Percentiles rank a stretch among this genome's conserved stretches.
phyloP scores from a whole-genome alignment of 257 asterid genomes.

The Gentiana macrophylla region DNA sequence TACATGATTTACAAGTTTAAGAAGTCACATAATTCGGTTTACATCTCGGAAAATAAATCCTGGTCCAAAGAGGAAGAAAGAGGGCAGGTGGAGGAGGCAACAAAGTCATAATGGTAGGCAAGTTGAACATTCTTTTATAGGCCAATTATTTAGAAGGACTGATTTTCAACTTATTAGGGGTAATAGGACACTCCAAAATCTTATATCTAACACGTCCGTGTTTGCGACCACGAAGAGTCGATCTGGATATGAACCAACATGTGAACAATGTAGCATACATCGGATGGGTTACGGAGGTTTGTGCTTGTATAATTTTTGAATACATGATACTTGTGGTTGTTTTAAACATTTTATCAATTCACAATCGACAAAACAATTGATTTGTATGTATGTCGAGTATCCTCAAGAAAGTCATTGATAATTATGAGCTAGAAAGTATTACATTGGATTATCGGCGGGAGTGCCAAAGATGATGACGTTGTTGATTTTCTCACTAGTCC shows the following conservation, averaged over 20 bases:
- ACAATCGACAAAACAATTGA: background rate
- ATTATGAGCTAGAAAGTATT: slow-evolving; percentile 69
- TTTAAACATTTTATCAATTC: background rate
- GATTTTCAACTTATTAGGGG: too few relatives aligned
- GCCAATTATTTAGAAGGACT: too few relatives aligned
- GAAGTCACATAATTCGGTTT: too few relatives aligned
- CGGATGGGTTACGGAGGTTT: slow-evolving; percentile 95
- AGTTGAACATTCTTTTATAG: too few relatives aligned
- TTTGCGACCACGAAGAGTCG: slow-evolving; percentile 83
- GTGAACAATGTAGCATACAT: slow-evolving; percentile 90
- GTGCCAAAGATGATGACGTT: slow-evolving; percentile 68
- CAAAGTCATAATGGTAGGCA: too few relatives aligned
- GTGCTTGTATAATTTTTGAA: slow-evolving; percentile 1
- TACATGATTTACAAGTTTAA: too few relatives aligned
- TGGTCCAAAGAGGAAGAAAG: too few relatives aligned
- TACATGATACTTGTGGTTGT: too few relatives aligned
- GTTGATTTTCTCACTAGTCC: slow-evolving; percentile 89
- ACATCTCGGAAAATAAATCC: too few relatives aligned
- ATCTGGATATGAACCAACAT: slow-evolving; percentile 92
- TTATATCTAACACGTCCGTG: background rate
- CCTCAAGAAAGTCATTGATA: slow-evolving; percentile 64
- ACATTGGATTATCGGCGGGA: slow-evolving; percentile 92
- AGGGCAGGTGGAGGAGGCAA: too few relatives aligned
- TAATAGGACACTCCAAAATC: too few relatives aligned
- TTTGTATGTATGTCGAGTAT: slow-evolving; percentile 47